Evolutionary conservation across 1,139 yeast genomes (phyloP), one percentile per base, ranked within the genome.

Genomic region (Meyerozyma carpophila): DNA sequence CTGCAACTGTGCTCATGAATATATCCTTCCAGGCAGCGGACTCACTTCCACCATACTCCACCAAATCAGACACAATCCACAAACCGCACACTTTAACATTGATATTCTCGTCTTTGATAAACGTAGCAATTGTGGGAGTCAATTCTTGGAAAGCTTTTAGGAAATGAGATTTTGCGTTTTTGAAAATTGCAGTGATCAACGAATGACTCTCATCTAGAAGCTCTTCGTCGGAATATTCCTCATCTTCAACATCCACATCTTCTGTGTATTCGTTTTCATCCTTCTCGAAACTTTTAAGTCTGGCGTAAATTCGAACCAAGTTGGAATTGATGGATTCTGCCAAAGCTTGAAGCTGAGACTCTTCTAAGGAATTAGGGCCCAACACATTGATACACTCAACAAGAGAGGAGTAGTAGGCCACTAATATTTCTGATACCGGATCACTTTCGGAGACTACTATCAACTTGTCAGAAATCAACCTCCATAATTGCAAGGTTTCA

Each of bases 151-250:
- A 87, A 10, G 79, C 77, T 16, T 81, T 79, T 46, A 89, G 62
- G 61, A 87, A 88, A 44, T 70, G 69, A 2, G 73, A 64, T 50
- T 78, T 77, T 26, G 80, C 70, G 44, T 79, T 76, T 62, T 81
- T 84, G 73, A 93, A 85, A 14, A 90, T 72, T 1, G 86, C 75
- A n/a, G 85, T 75, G 32, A 93, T 63, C 1, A 87, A 83, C 60
- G 85, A 86, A 62, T 84, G 85, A 51, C 90, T 81, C 61, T 91
- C 96, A 56, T 89, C 95, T 47, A 88, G 68, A 43, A 91, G 70
- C 57, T 89, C 96, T 58, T 89, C 96, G 61, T 91, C 96, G 1
- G 95, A 85, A 57, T 79, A 88, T 55, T 87, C 97, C 42, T 84
- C 90, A 45, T 85, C 95, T 46, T 81, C 86, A 46, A 88, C 95